These are phyloP conservation scores for Saturnispora serradocipensis DNA, from an alignment of 805 yeast genomes.

Conservation along the genomic window DNA sequence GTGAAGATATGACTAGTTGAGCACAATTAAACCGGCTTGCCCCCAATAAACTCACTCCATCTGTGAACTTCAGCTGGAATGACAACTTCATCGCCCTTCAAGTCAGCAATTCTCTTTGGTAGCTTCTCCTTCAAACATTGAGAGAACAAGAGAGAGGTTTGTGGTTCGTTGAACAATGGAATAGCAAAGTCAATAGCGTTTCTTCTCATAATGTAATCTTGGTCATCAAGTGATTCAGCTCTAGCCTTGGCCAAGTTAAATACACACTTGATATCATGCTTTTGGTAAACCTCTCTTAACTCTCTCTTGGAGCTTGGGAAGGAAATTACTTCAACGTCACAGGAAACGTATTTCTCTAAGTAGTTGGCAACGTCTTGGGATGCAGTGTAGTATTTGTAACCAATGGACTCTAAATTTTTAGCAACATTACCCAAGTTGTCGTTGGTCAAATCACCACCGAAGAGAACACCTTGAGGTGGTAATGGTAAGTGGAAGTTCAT, in stretches of 20 bases:
- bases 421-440: constrained; percentile 71
- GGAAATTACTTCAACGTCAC: constrained; percentile 56
- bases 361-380: constrained; percentile 63
- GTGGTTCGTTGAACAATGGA: constrained; percentile 94
- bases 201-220: constrained; percentile 97
- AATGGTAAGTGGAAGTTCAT: constrained; percentile 94
- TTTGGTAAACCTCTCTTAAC: constrained; percentile 86
- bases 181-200: constrained; percentile 97
- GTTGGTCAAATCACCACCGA: constrained; percentile 86
- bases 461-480: constrained; percentile 82
- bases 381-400: constrained; percentile 77
- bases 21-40: constrained; percentile 60
- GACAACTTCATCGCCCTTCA: constrained; percentile 32
- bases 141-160: constrained; percentile 83
- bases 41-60: constrained; percentile 97
- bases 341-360: constrained; percentile 41
- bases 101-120: constrained; percentile 43
- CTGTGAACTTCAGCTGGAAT: constrained; percentile 83
- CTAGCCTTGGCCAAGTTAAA: constrained; percentile 86
- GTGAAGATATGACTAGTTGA: background rate
- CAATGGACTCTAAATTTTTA: constrained; percentile 54
- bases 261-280: constrained; percentile 75
- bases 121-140: constrained; percentile 68
- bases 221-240: constrained; percentile 76
- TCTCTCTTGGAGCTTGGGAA: constrained; percentile 91